Evolutionary conservation across 1,284 basidiomycete genomes (phyloP).

Genomic region (Puccinia horiana): DNA sequence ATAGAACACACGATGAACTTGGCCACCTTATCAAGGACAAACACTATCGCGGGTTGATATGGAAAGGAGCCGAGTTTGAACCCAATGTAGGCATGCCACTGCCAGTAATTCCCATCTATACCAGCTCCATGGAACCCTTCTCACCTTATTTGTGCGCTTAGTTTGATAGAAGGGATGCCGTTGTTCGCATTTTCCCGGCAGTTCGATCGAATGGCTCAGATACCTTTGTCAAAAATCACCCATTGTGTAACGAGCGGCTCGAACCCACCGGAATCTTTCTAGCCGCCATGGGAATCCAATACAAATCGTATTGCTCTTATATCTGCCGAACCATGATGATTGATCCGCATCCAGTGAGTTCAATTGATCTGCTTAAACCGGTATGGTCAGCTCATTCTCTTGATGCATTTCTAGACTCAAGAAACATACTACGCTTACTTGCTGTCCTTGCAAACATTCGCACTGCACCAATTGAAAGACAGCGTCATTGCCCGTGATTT

Average conservation of each 20-base stretch:
- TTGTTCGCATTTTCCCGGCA: slow-evolving; percentile 92
- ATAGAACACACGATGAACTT: slow-evolving; percentile 73
- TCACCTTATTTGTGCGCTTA: background rate
- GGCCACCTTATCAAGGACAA: slow-evolving; percentile 79
- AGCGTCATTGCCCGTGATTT: slow-evolving; percentile 76
- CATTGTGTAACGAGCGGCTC: slow-evolving; percentile 78
- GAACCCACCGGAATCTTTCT: slow-evolving; percentile 90
- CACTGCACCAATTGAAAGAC: slow-evolving; percentile 75
- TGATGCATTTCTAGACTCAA: slow-evolving; percentile 65
- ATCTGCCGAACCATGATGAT: slow-evolving; percentile 91
- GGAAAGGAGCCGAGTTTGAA: slow-evolving; percentile 66
- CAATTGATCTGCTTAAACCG: background rate
- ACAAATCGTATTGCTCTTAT: slow-evolving; percentile 89
- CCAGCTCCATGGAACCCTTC: no score
- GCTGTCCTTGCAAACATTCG: slow-evolving; percentile 74
- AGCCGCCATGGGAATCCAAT: slow-evolving; percentile 82
- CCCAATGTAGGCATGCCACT: slow-evolving; percentile 39
- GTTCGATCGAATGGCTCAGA: slow-evolving; percentile 91
- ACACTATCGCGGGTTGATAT: slow-evolving; percentile 72
- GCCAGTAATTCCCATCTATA: background rate
- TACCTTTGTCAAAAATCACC: slow-evolving; percentile 80
- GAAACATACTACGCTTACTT: slow-evolving; percentile 80
- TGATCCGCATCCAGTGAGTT: slow-evolving; percentile 71
- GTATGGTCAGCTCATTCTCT: background rate
- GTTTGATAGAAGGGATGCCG: slow-evolving; percentile 79